Evolutionary conservation across 2,329 filamentous ascomycete species (phyloP).

Genomic region (Talaromyces funiculosus): DNA sequence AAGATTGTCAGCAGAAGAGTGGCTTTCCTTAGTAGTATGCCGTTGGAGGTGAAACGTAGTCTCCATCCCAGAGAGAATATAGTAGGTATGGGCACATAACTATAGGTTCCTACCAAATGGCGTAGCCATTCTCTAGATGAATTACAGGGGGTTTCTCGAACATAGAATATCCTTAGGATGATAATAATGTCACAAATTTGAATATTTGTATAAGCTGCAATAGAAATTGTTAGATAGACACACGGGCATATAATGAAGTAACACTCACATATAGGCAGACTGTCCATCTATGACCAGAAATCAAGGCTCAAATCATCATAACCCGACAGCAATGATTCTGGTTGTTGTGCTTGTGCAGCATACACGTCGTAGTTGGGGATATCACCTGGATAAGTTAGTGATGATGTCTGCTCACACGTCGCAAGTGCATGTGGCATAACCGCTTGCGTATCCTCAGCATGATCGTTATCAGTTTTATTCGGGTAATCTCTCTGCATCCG

Average conservation of each 20-base stretch:
- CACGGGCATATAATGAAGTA: background rate
- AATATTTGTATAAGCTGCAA: background rate
- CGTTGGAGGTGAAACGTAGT: constrained; percentile 39
- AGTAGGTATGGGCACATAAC: too few species aligned
- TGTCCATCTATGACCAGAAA: constrained; percentile 25
- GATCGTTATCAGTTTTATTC: background rate
- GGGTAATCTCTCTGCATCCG: background rate
- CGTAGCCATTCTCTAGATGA: background rate
- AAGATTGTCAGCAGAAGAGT: constrained; percentile 34
- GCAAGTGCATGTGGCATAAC: background rate
- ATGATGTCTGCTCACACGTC: background rate
- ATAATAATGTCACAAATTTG: background rate
- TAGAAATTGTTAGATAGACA: background rate
- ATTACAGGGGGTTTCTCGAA: too few species aligned
- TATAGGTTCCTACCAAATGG: background rate
- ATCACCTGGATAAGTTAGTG: background rate
- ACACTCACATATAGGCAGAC: constrained; percentile 21
- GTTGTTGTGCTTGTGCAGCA: background rate
- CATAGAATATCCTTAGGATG: background rate
- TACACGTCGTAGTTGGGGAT: background rate
- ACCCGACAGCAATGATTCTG: background rate
- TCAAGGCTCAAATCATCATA: constrained; percentile 20
- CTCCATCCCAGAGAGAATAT: too few species aligned
- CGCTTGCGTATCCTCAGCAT: background rate
- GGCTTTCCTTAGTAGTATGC: constrained; percentile 45